phyloP scores from a whole-genome alignment of 2,329 filamentous ascomycete species.

The Trichoderma atrobrunneum region DNA sequence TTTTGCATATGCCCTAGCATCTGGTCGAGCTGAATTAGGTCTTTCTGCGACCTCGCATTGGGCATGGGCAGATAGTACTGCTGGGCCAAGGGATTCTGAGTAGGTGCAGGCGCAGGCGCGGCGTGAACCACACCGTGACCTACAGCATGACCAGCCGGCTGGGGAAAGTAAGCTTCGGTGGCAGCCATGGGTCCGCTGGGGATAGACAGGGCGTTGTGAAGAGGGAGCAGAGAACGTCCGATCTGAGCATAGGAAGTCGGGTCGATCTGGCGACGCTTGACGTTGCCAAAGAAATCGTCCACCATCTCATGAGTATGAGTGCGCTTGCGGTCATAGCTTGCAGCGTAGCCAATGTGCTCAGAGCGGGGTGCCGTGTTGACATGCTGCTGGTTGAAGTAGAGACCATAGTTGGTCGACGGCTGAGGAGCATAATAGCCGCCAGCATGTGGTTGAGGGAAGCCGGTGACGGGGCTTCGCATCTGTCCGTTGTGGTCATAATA shows the following conservation, averaged over 20 bases:
- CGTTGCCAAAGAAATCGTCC: constrained; percentile 90
- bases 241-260: constrained; percentile 87
- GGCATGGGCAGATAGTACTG: constrained; percentile 87
- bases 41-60: constrained; percentile 87
- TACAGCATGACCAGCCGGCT: constrained; percentile 40
- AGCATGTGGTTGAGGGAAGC: constrained; percentile 54
- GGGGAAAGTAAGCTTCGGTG: constrained; percentile 49
- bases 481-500: constrained; percentile 66
- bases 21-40: constrained; percentile 89
- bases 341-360: constrained; percentile 62
- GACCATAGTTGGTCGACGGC: constrained; percentile 60
- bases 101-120: constrained; percentile 49
- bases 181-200: constrained; percentile 49
- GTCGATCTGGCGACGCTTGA: constrained; percentile 89
- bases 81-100: constrained; percentile 58
- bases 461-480: constrained; percentile 55
- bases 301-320: constrained; percentile 81
- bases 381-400: constrained; percentile 72
- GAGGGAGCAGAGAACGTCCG: constrained; percentile 78
- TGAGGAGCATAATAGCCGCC: constrained; percentile 58
- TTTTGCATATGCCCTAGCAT: constrained; percentile 95
- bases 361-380: constrained; percentile 51
- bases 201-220: constrained; percentile 69
- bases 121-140: constrained; percentile 40
- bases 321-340: constrained; percentile 73